These are phyloP conservation scores for Fusarium sp. DNA, from an alignment of 2,329 filamentous ascomycete species.

Conservation along the genomic window DNA sequence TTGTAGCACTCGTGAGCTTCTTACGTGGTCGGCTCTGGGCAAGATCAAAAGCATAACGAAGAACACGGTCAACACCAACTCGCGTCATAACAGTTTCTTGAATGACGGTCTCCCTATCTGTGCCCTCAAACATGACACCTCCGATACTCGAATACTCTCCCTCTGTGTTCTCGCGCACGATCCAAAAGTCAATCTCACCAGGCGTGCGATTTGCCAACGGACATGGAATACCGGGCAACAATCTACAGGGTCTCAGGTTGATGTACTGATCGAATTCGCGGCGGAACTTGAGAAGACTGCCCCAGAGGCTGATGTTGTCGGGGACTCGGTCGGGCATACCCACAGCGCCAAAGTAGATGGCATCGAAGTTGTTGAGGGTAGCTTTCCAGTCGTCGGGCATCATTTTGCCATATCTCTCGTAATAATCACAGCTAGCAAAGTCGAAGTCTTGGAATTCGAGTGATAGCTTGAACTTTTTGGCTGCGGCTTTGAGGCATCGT, in stretches of 20 bases:
- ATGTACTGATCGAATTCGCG: conserved; percentile 74
- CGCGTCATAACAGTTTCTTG: conserved; percentile 72
- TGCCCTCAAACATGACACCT: conserved; percentile 67
- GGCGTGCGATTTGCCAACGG: conserved; percentile 62
- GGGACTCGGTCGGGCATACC: conserved; percentile 65
- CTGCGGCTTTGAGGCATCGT: conserved; percentile 63
- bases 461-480: conserved; percentile 59
- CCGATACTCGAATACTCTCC: conserved; percentile 74
- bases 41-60: conserved; percentile 71
- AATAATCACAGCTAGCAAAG: conserved; percentile 73
- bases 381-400: conserved; percentile 58
- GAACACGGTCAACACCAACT: conserved; percentile 66
- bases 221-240: conserved; percentile 67
- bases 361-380: conserved; percentile 66
- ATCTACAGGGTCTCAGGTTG: conserved; percentile 70
- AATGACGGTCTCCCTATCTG: conserved; percentile 67
- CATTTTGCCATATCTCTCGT: conserved; percentile 54
- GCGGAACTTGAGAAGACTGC: conserved; percentile 71
- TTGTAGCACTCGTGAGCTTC: conserved; percentile 71
- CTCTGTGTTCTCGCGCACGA: conserved; percentile 73
- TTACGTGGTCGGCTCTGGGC: conserved; percentile 66
- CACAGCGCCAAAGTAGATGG: conserved; percentile 74
- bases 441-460: conserved; percentile 69
- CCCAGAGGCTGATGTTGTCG: conserved; percentile 74
- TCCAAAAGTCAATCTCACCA: conserved; percentile 72